Evolutionary conservation across 2,329 filamentous ascomycete species (phyloP), one percentile per base, ranked within the genome.

Genomic region (Aspergillus sp.): DNA sequence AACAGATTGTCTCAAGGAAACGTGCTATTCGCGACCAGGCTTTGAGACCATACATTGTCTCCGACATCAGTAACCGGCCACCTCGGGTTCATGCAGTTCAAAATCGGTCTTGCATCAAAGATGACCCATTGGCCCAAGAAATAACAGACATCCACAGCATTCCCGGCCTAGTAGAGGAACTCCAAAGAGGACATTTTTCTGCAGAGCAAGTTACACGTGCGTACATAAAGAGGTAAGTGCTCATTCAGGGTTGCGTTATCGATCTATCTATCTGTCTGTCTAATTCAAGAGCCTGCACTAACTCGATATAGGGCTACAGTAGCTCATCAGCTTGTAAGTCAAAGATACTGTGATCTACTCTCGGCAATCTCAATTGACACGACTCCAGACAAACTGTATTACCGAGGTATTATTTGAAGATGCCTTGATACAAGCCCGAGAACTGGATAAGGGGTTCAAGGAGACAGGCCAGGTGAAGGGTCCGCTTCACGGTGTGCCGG

Each of bases 401-500:
- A 76, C 72, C 3, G 71, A 74, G 58, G 60, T 75, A 2, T 47
- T 73, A 4, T 76, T 75, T 50, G 65, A 71, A 18, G 68, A 72
- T 36, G 72, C 73, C 9, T 47, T 75, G 39, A 36, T 57, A 12
- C 64, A 74, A 42, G 72, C 73, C n/a, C 65, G 58, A 34, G 48
- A 57, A 1, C 62, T 75, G 12, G 73, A 76, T 56, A 24, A 24
- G 13, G 55, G 66, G 3, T 73, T 67, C 26, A 56, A 59, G 26
- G 53, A 57, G 26, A 68, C 66, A 0, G 75, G 75, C 4, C 74
- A 76, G 62, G 62, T 77, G 13, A 75, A 82, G 63, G 81, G 82
- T 3, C 75, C 80, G 18, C 62, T 82, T 11, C 83, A 83, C 66
- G 83, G 82, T 0, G 68, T 85, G 3, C 83, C 83, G 0, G 75